These are phyloP conservation scores for Cajanus cajan DNA, from an alignment of 306 rosid species.

Conservation along the genomic window DNA sequence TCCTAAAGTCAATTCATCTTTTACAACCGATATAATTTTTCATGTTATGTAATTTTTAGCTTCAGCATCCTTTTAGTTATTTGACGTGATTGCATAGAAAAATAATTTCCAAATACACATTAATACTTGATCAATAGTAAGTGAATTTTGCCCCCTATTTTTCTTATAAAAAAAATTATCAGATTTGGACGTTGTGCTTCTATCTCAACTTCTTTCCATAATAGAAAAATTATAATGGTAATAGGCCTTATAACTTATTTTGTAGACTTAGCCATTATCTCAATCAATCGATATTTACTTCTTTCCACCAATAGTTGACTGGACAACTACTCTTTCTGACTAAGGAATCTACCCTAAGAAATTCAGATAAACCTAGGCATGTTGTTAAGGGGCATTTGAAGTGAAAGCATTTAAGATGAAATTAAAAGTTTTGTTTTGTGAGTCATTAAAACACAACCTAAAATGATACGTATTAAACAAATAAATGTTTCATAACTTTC, in stretches of 20 bases:
- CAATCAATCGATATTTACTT: not conserved
- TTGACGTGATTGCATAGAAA: too few relatives aligned
- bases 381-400: not conserved
- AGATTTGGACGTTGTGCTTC: not conserved
- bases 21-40: too few relatives aligned
- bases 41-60: too few relatives aligned
- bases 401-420: not conserved
- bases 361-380: not conserved
- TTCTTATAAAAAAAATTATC: not conserved
- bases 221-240: not conserved
- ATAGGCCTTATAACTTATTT: not conserved
- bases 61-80: too few relatives aligned
- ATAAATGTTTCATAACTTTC: not conserved
- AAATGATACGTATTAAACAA: not conserved
- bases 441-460: not conserved
- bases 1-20: not conserved
- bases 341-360: not conserved
- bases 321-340: not conserved
- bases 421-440: not conserved
- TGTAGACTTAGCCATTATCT: not conserved
- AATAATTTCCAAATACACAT: too few relatives aligned
- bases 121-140: too few relatives aligned
- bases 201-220: not conserved
- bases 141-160: not conserved
- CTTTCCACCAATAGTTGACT: slow-evolving; percentile 6